Evolutionary conservation across 1,284 basidiomycete species (phyloP).

Genomic region (Hymenochaete sp.): DNA sequence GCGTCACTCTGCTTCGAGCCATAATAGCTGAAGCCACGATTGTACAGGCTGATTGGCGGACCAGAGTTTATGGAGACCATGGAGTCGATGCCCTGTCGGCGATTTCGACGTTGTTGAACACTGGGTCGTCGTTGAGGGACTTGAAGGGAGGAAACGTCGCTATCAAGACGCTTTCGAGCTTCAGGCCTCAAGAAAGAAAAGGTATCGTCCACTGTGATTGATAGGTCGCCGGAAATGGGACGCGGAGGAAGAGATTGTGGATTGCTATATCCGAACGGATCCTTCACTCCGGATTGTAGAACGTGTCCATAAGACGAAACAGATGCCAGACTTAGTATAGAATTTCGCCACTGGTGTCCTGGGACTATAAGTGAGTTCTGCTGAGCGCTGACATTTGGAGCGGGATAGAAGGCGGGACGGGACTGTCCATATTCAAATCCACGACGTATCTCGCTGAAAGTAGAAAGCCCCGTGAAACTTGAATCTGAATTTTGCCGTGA

Average conservation of each 20-base stretch:
- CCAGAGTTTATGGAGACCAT: slow-evolving; percentile 41
- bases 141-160: slow-evolving; percentile 65
- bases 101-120: slow-evolving; percentile 28
- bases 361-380: slow-evolving; percentile 27
- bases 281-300: slow-evolving; percentile 50
- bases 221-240: slow-evolving; percentile 46
- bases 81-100: slow-evolving; percentile 37
- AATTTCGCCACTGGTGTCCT: slow-evolving; percentile 36
- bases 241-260: too few relatives aligned
- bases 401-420: slow-evolving; percentile 58
- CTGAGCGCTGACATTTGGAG: slow-evolving; percentile 28
- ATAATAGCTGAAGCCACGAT: slow-evolving; percentile 49
- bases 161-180: slow-evolving; percentile 53
- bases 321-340: slow-evolving; percentile 68
- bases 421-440: slow-evolving; percentile 63
- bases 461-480: slow-evolving; percentile 64
- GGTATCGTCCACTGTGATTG: slow-evolving; percentile 57
- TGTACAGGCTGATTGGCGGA: slow-evolving; percentile 66
- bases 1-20: slow-evolving; percentile 43
- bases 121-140: slow-evolving; percentile 25
- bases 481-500: slow-evolving; percentile 43
- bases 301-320: slow-evolving; percentile 73
- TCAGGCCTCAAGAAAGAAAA: slow-evolving; percentile 52
- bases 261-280: slow-evolving; percentile 69
- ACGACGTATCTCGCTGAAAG: slow-evolving; percentile 63